phyloP scores from a whole-genome alignment of 805 yeast genomes.

The Nakazawaea ishiwadae region DNA sequence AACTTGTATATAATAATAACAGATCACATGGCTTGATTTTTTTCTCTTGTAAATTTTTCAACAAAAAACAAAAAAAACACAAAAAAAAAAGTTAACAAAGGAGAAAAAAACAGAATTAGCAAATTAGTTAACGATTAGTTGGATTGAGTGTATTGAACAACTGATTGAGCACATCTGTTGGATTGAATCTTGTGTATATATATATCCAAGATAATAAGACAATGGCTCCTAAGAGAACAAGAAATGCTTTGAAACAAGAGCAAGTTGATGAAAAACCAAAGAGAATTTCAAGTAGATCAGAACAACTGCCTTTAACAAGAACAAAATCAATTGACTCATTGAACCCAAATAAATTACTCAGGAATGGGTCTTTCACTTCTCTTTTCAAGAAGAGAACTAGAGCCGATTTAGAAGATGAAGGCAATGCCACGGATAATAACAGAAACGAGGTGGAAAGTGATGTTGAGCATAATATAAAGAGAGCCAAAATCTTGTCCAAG shows the following conservation, averaged over 20 bases:
- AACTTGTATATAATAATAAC: neutral
- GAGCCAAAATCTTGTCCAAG: slow-evolving; percentile 8
- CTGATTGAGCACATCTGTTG: too few species aligned
- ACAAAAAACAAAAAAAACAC: neutral
- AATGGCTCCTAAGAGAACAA: slow-evolving; percentile 12
- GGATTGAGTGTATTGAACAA: too few species aligned
- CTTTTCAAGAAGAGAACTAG: slow-evolving; percentile 16
- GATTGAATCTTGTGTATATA: too few species aligned
- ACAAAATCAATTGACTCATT: slow-evolving; percentile 7
- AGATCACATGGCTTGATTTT: neutral
- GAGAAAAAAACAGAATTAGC: neutral
- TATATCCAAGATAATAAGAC: too few species aligned
- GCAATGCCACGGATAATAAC: slow-evolving; percentile 6
- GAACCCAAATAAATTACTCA: slow-evolving; percentile 4
- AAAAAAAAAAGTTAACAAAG: neutral
- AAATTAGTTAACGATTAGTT: too few species aligned
- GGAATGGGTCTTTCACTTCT: slow-evolving; percentile 15
- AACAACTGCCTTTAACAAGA: neutral
- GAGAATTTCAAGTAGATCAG: too few species aligned
- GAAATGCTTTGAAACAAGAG: slow-evolving; percentile 6
- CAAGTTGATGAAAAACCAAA: neutral
- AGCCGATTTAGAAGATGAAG: slow-evolving; percentile 7
- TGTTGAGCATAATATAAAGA: neutral
- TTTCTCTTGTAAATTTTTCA: neutral
- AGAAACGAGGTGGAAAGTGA: slow-evolving; percentile 3